Evolutionary conservation across 345 rosid species (phyloP), one percentile per base, ranked within the genome.

Genomic region (Zanthoxylum bungeanum): DNA sequence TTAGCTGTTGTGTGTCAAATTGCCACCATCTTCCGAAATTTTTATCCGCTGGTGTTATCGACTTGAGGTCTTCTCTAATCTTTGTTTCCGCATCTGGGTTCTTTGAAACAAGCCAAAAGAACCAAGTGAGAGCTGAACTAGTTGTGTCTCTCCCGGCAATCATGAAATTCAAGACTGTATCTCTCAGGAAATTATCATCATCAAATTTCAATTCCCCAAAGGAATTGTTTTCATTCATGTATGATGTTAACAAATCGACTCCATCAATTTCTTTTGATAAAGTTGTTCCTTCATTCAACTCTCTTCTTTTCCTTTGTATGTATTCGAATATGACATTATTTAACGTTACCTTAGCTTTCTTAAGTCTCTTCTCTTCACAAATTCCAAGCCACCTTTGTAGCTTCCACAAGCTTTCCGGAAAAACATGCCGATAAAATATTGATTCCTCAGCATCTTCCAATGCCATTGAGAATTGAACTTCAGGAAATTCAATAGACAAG

Each of bases 331-430:
- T 46, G 27, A 58, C 64, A 42, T 74, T 72, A 37, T 76, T 69
- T n/a, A 72, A 53, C 17, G 57, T 72, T 11, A 0, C 6, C 3
- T 44, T 52, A 42, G 82, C 80, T 70, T 75, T 74, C 34, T 50
- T 79, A 50, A 82, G 74, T 16, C 64, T 69, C 78, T 65, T 73
- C 71, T 84, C 91, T 55, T 69, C 69, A 73, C 86, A 83, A 36
- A 82, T 5, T 4, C 72, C 73, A 9, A 84, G 11, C 44, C 51
- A 52, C 40, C 69, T 64, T 46, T 80, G 79, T 21, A 82, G 46
- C 49, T 64, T 75, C 88, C 91, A 86, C 3, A 71, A 11, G 42
- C 70, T 49, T 59, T 69, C 70, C 1, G 71, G 90, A 72, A 56
- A 68, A 49, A 49, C 21, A n/a, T 27, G 80, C 14, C 66, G 47